phyloP scores from a whole-genome alignment of 148 eudicot genomes.

The Chenopodium suecicum region DNA sequence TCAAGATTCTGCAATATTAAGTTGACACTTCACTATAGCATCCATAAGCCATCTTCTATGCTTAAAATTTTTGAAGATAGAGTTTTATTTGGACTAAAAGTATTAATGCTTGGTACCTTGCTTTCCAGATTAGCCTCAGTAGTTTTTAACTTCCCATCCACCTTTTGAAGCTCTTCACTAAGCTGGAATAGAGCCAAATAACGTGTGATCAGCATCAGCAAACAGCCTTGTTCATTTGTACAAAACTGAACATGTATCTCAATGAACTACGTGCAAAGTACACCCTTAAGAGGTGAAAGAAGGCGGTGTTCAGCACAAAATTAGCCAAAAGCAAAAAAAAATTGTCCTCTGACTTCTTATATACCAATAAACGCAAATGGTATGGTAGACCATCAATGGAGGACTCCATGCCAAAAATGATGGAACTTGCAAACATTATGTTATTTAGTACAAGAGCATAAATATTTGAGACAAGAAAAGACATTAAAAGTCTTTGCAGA shows the following conservation, averaged over 20 bases:
- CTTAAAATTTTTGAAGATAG: not conserved
- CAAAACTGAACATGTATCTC: not conserved
- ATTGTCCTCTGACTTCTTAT: not conserved
- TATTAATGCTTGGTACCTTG: constrained; percentile 57
- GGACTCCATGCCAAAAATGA: not conserved
- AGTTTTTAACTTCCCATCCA: constrained; percentile 78
- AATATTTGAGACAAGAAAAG: not conserved
- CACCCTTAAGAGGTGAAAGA: not conserved
- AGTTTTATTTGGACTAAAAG: not conserved
- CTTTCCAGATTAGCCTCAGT: constrained; percentile 75
- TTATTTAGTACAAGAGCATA: not conserved
- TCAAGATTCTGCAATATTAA: constrained; percentile 72
- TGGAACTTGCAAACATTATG: not conserved
- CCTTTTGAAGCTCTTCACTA: constrained; percentile 67
- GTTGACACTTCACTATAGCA: constrained; percentile 12
- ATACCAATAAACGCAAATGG: not conserved
- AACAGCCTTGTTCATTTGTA: not conserved
- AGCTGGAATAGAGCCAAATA: constrained; percentile 40
- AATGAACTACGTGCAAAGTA: not conserved
- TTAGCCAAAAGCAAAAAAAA: not conserved
- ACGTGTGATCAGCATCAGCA: not conserved
- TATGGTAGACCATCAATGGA: not conserved
- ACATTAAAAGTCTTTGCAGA: not conserved
- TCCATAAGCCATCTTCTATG: constrained; percentile 5
- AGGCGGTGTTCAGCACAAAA: not conserved